These are phyloP conservation scores for Verticillium nubilum DNA, from an alignment of 2,329 filamentous ascomycete species.

Conservation along the genomic window DNA sequence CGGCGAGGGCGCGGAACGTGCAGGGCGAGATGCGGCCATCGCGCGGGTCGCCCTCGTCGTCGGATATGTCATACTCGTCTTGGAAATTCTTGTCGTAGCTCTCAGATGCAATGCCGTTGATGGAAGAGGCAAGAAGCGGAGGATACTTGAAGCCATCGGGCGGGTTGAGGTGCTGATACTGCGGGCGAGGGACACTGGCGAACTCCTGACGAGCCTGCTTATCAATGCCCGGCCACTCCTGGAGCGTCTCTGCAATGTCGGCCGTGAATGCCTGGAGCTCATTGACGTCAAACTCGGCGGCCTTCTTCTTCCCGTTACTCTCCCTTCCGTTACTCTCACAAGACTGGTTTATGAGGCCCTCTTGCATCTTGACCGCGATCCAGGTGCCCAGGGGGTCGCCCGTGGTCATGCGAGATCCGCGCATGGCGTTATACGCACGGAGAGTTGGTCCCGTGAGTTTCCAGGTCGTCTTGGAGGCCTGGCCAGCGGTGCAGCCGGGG, in stretches of 20 bases:
- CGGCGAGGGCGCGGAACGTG: constrained; percentile 32
- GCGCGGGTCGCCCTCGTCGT: constrained; percentile 32
- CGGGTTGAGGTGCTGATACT: constrained; percentile 7
- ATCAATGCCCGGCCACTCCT: constrained; percentile 5
- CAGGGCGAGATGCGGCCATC: constrained; percentile 32
- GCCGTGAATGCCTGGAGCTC: neutral
- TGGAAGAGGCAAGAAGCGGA: neutral
- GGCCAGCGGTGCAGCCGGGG: constrained; percentile 9
- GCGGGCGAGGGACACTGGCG: constrained; percentile 9
- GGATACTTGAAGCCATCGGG: constrained; percentile 4
- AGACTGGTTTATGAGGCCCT: neutral
- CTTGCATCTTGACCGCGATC: constrained; percentile 13
- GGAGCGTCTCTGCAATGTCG: constrained; percentile 1
- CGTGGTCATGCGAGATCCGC: constrained; percentile 17
- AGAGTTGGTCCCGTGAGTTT: constrained; percentile 19
- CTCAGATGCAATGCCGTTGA: neutral
- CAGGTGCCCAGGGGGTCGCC: constrained; percentile 21
- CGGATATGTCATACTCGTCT: constrained; percentile 24
- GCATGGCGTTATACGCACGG: constrained; percentile 26
- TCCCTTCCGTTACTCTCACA: constrained; percentile 1
- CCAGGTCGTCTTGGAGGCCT: constrained; percentile 12
- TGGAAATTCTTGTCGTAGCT: neutral
- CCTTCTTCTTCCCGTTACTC: neutral
- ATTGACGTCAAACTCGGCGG: neutral
- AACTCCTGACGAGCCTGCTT: constrained; percentile 4